Percentiles rank a stretch among this genome's conserved stretches.
Evolutionary conservation across 2,329 filamentous ascomycete genomes (phyloP).

Genomic region (Bipolaris oryzae): DNA sequence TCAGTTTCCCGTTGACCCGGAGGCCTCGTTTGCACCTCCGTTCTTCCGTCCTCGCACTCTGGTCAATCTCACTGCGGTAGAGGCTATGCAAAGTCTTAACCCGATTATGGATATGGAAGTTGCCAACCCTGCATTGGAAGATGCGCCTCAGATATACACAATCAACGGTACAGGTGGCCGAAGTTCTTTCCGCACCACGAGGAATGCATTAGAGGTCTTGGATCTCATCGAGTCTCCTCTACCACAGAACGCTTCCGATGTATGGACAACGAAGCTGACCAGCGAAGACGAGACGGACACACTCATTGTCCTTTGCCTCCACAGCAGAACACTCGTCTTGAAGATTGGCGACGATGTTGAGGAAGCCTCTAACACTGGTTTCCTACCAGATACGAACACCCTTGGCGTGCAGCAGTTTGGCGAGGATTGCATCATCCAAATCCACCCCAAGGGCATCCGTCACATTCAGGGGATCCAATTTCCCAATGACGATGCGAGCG

Average conservation of each 20-base stretch:
- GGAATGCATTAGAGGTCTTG: conserved; percentile 89
- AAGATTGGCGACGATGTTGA: conserved; percentile 97
- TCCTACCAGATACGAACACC: conserved; percentile 85
- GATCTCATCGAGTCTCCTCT: conserved; percentile 95
- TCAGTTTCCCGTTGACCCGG: conserved; percentile 76
- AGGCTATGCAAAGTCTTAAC: conserved; percentile 87
- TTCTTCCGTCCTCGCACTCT: conserved; percentile 83
- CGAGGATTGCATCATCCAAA: conserved; percentile 89
- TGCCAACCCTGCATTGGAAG: conserved; percentile 86
- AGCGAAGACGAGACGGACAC: conserved; percentile 84
- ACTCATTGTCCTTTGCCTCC: conserved; percentile 94
- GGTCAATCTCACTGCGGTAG: conserved; percentile 83
- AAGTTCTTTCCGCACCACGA: conserved; percentile 88
- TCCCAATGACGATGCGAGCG: conserved; percentile 29
- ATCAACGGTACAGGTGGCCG: conserved; percentile 86
- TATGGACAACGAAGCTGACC: conserved; percentile 93
- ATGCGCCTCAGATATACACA: conserved; percentile 95
- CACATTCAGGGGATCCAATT: conserved; percentile 73
- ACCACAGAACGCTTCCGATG: conserved; percentile 83
- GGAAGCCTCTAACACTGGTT: conserved; percentile 91
- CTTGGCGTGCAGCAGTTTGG: conserved; percentile 93
- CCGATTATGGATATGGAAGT: conserved; percentile 91
- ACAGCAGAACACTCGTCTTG: conserved; percentile 86
- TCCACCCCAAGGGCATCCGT: conserved; percentile 94
- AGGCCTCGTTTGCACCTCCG: conserved; percentile 73